Evolutionary conservation across 768 basidiomycete species (phyloP).

Genomic region (Podaxis carcinomalis): DNA sequence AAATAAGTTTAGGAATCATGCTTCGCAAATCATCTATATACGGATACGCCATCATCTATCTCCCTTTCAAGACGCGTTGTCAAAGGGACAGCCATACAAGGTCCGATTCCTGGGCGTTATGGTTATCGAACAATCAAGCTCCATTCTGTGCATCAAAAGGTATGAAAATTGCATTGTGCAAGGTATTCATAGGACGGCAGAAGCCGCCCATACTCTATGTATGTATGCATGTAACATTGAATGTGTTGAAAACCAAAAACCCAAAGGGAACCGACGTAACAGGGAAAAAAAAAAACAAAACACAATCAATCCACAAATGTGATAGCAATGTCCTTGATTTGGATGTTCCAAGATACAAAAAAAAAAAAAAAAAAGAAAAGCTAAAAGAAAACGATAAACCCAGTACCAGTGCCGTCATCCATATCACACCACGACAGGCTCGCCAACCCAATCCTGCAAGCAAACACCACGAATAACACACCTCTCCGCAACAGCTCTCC

Average conservation of each 20-base stretch:
- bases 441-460: slow-evolving; percentile 61
- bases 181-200: background rate
- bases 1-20: no score
- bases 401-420: no score
- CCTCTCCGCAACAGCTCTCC: slow-evolving; percentile 42
- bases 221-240: background rate
- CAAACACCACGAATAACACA: slow-evolving; percentile 55
- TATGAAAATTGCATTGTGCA: background rate
- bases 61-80: background rate
- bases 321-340: background rate
- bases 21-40: no score
- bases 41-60: no score
- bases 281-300: background rate
- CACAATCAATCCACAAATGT: background rate
- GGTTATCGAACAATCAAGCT: background rate
- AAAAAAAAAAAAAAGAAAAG: background rate
- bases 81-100: background rate
- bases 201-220: background rate
- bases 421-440: background rate
- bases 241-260: background rate
- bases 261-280: background rate
- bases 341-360: background rate
- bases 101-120: background rate
- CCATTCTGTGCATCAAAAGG: background rate
- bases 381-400: background rate